phyloP scores from a whole-genome alignment of 176 grass and related monocot species.

The Zea mays region Zm-B73-REFERENCE-NAM-5.0 NC_050101.1:178893501-178894000 shows the following conservation, averaged over 20 bases:
- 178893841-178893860: constrained; percentile 98
- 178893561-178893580: background rate
- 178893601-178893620: background rate
- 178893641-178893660: background rate
- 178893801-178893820: constrained; percentile 98
- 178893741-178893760: constrained; percentile 48
- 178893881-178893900: constrained; percentile 88
- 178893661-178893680: background rate
- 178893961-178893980: constrained; percentile 68
- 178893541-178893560: constrained; percentile 5
- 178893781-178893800: constrained; percentile 97
- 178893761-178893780: constrained; percentile 91
- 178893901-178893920: constrained; percentile 92
- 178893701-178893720: background rate
- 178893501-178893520: constrained; percentile 5
- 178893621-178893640: background rate
- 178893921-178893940: constrained; percentile 93
- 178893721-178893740: background rate
- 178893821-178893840: constrained; percentile 95
- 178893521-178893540: background rate
- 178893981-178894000: constrained; percentile 86
- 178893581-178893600: background rate
- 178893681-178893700: constrained; percentile 23
- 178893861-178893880: constrained; percentile 95
- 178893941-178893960: constrained; percentile 87